These are phyloP conservation scores for Ochromonas danica DNA, from an alignment of 108 stramenopile species.

Conservation along the genomic window DNA sequence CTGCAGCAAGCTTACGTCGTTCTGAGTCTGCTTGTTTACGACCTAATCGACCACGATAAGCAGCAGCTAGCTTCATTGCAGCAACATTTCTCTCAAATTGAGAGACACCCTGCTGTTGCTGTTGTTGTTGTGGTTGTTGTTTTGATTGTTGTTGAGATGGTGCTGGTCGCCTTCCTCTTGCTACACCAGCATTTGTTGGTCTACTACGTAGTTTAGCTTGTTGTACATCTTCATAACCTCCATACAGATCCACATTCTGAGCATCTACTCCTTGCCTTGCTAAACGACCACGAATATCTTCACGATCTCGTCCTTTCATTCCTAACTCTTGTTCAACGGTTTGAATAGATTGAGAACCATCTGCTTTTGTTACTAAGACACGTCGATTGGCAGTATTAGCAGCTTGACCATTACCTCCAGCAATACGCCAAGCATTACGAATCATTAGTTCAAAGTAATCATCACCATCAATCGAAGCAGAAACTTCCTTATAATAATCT, in stretches of 20 bases:
- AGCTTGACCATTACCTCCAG: constrained; percentile 22
- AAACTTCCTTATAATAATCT: constrained; percentile 33
- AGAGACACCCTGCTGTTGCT: not conserved
- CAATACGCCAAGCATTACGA: constrained; percentile 35
- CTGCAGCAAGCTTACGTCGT: constrained; percentile 7
- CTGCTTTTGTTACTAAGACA: constrained; percentile 27
- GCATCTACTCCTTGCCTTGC: constrained; percentile 30
- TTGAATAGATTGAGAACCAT: constrained; percentile 31
- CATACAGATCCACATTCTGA: constrained; percentile 28
- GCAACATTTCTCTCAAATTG: constrained; percentile 8
- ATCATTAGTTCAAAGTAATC: constrained; percentile 38
- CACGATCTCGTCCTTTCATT: not conserved
- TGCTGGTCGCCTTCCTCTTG: no score
- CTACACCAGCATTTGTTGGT: not conserved
- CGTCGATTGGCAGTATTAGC: constrained; percentile 35
- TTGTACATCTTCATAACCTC: not conserved
- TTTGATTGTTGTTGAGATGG: not conserved
- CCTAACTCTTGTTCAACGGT: constrained; percentile 30
- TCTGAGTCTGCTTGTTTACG: constrained; percentile 16
- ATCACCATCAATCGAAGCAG: constrained; percentile 31
- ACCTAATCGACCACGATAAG: constrained; percentile 17
- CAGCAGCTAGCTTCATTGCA: constrained; percentile 29
- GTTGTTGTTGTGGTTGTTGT: not conserved
- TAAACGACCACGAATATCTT: constrained; percentile 26
- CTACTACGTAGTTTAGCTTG: not conserved